Conservation (phyloP, 2,329 filamentous ascomycete genomes). For the Paraconiothyrium brasiliense region DNA sequence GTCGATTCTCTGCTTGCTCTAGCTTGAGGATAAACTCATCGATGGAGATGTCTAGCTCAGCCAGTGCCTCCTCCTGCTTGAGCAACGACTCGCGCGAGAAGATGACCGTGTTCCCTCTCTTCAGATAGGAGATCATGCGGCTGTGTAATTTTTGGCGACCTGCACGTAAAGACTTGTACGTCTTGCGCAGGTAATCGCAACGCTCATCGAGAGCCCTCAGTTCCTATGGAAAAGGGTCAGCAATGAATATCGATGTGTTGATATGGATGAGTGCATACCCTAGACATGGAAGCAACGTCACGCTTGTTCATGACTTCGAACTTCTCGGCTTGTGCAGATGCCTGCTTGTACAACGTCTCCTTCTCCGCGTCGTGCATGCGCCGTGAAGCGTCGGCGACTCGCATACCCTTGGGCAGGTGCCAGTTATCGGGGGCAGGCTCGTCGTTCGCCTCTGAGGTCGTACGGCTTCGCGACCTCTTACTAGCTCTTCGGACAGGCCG, state of each 20-base stretch:
- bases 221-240: conserved; percentile 62
- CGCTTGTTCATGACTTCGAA: conserved; percentile 53
- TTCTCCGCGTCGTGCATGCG: conserved; percentile 48
- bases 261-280: conserved; percentile 53
- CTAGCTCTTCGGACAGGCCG: conserved; percentile 44
- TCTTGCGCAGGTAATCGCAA: conserved; percentile 79
- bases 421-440: conserved; percentile 40
- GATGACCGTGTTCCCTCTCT: conserved; percentile 73
- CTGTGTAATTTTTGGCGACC: conserved; percentile 79
- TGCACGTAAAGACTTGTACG: conserved; percentile 77
- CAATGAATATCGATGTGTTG: conserved; percentile 2
- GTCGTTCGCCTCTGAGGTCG: conserved; percentile 45
- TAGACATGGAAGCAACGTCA: conserved; percentile 64
- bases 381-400: conserved; percentile 44
- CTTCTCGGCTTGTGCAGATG: conserved; percentile 50
- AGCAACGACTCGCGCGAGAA: conserved; percentile 80
- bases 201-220: conserved; percentile 79
- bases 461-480: conserved; percentile 44
- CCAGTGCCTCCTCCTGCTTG: conserved; percentile 81
- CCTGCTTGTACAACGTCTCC: conserved; percentile 50
- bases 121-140: conserved; percentile 79
- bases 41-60: conserved; percentile 79
- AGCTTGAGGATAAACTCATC: conserved; percentile 83
- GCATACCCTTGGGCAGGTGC: conserved; percentile 50
- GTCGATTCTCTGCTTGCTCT: conserved; percentile 81